Percentiles rank a stretch among this genome's conserved stretches.
Evolutionary conservation across 2,329 filamentous ascomycete genomes (phyloP).

Genomic region (Alternaria sp.): DNA sequence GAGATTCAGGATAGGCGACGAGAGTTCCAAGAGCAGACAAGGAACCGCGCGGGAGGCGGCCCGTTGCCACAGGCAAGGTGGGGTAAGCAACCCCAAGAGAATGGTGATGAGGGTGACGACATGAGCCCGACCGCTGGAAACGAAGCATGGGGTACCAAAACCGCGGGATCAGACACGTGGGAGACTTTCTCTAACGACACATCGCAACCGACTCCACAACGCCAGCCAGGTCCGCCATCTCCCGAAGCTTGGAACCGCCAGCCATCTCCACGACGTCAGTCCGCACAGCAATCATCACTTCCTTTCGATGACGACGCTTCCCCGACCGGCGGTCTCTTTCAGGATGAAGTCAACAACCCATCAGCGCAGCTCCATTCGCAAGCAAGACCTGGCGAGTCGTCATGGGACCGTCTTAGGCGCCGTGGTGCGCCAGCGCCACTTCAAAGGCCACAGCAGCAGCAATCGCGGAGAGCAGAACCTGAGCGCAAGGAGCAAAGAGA

Average conservation of each 20-base stretch:
- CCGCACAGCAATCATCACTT: slow-evolving; percentile 20
- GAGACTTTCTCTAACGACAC: slow-evolving; percentile 27
- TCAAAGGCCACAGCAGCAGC: slow-evolving; percentile 25
- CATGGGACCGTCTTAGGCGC: slow-evolving; percentile 57
- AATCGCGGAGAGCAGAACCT: slow-evolving; percentile 27
- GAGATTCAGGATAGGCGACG: slow-evolving; percentile 33
- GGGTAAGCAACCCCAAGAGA: slow-evolving; percentile 27
- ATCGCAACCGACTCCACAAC: slow-evolving; percentile 20
- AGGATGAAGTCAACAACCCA: slow-evolving; percentile 39
- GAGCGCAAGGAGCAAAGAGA: slow-evolving; percentile 39
- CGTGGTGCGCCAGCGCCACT: slow-evolving; percentile 35
- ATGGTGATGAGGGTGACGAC: slow-evolving; percentile 50
- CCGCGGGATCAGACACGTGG: slow-evolving; percentile 20
- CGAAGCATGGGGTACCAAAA: slow-evolving; percentile 39
- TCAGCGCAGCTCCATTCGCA: slow-evolving; percentile 24
- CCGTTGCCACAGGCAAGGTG: slow-evolving; percentile 50
- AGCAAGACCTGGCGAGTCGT: slow-evolving; percentile 46
- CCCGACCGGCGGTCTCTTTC: slow-evolving; percentile 50
- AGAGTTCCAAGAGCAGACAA: slow-evolving; percentile 34
- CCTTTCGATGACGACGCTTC: slow-evolving; percentile 47
- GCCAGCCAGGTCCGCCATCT: slow-evolving; percentile 17
- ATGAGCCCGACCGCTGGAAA: slow-evolving; percentile 56
- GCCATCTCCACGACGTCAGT: slow-evolving; percentile 15
- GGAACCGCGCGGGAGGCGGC: slow-evolving; percentile 38
- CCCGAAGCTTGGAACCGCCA: slow-evolving; percentile 17